Evolutionary conservation across 371 early-diverging fungal species (phyloP).

Genomic region (Conidiobolus incongruus): DNA sequence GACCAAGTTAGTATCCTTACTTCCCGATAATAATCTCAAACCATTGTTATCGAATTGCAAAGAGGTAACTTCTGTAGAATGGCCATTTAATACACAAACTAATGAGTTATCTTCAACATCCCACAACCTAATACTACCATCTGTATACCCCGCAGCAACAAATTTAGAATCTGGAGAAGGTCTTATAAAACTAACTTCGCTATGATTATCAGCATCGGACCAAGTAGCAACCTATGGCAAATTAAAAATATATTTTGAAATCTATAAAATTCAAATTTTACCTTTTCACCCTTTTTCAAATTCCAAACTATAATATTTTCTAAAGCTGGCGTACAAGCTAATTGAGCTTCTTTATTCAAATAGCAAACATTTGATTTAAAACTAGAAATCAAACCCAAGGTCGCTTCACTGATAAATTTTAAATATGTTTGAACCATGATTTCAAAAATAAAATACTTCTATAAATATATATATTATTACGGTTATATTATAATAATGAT

Average conservation of each 20-base stretch:
- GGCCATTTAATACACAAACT: conserved; percentile 61
- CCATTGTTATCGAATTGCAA: conserved; percentile 57
- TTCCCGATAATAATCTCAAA: conserved; percentile 68
- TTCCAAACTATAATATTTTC: conserved; percentile 74
- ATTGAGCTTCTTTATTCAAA: conserved; percentile 37
- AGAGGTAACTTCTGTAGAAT: conserved; percentile 64
- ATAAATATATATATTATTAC: too few relatives aligned
- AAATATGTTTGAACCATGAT: conserved; percentile 57
- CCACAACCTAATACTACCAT: conserved; percentile 70
- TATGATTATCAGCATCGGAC: conserved; percentile 46
- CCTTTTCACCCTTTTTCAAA: conserved; percentile 55
- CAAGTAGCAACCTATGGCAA: conserved; percentile 27
- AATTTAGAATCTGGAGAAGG: conserved; percentile 31
- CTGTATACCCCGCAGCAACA: conserved; percentile 72
- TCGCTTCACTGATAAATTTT: conserved; percentile 50
- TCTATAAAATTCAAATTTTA: conserved; percentile 7
- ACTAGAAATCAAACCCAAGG: conserved; percentile 70
- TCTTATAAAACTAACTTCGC: conserved; percentile 57
- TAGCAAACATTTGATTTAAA: conserved; percentile 39
- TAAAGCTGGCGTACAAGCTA: conserved; percentile 54
- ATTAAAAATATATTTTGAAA: not conserved
- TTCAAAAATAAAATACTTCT: too few relatives aligned
- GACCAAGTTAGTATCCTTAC: conserved; percentile 78
- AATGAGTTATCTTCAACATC: conserved; percentile 11
- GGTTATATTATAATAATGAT: too few relatives aligned